Percentiles rank a stretch among this genome's conserved stretches.
phyloP scores from a whole-genome alignment of 768 basidiomycete genomes.

The Terana coerulea region DNA sequence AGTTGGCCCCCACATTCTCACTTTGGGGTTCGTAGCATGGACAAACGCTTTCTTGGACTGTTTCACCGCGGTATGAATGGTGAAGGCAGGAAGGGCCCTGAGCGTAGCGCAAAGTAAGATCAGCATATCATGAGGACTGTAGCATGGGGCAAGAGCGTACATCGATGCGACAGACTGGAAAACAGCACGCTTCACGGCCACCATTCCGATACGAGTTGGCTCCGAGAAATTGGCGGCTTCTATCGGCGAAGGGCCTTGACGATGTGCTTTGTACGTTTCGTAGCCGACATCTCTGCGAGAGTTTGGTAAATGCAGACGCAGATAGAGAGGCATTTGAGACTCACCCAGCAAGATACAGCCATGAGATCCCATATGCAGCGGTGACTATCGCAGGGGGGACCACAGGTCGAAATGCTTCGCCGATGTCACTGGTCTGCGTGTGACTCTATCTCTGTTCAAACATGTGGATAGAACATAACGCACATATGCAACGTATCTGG shows the following conservation, averaged over 20 bases:
- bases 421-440: slow-evolving; percentile 70
- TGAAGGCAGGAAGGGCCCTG: slow-evolving; percentile 81
- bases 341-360: slow-evolving; percentile 72
- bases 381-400: slow-evolving; percentile 68
- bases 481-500: slow-evolving; percentile 79
- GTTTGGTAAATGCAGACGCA: not conserved
- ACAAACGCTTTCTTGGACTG: slow-evolving; percentile 67
- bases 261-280: slow-evolving; percentile 76
- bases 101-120: not conserved
- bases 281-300: slow-evolving; percentile 65
- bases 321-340: slow-evolving; percentile 12
- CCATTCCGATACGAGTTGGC: slow-evolving; percentile 59
- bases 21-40: slow-evolving; percentile 50
- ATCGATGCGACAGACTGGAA: slow-evolving; percentile 85
- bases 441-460: slow-evolving; percentile 18
- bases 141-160: slow-evolving; percentile 37
- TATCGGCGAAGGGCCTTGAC: slow-evolving; percentile 58
- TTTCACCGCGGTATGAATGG: slow-evolving; percentile 78
- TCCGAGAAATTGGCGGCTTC: slow-evolving; percentile 72
- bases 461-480: slow-evolving; percentile 19
- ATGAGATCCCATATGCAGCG: slow-evolving; percentile 78
- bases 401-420: slow-evolving; percentile 80
- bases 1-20: slow-evolving; percentile 76
- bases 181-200: slow-evolving; percentile 71
- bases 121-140: slow-evolving; percentile 7